Base-by-base conservation (phyloP, 176 grass and related monocot genomes). In the Musa troglodytarum region DNA sequence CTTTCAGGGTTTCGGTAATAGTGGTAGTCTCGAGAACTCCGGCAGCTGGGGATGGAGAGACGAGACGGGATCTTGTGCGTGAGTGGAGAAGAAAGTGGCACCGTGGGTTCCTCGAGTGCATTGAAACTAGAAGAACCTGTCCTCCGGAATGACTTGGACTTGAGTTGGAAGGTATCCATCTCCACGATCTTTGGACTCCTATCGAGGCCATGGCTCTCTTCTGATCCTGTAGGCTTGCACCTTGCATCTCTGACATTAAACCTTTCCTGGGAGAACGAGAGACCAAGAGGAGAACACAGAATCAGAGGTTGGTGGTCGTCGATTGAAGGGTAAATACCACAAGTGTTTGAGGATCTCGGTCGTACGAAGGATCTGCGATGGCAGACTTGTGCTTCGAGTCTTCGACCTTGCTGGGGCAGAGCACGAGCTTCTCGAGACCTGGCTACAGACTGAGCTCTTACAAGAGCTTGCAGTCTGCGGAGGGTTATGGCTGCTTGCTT, bases 131-230 rank as follows among this genome's bases (percentile, higher is more conserved):
- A 64, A n/a, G 75, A 25, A 65, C 49, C 24, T 8, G 65, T 70
- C 65, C 74, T 55, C 7, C 72, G 52, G 61, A 65, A 81, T 17
- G 83, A 85, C 51, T 63, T 74, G 12, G 78, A 81, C 73, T 80
- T 81, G n/a, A 83, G 72, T 68, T 88, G 85, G 78, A 85, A 92
- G 11, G 86, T 99, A 59, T 95, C 96, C 82, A 95, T 85, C 82
- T 99, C 91, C 52, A 95, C 83, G 59, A 99, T 89, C 86, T 92
- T 88, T 50, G 96, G 84, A 79, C 91, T 92, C 69, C 78, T 82
- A 76, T 94, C 86, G 63, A 76, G 87, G 69, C 84, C 83, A 53
- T 77, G 79, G 10, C 81, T 79, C 58, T 88, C 86, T 71, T 3
- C 80, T 66, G 88, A 80, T 74, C 50, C 34, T 21, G 68, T 4